Evolutionary conservation across 371 early-diverging fungal genomes (phyloP).

Genomic region (Syncephalastrum sp.): DNA sequence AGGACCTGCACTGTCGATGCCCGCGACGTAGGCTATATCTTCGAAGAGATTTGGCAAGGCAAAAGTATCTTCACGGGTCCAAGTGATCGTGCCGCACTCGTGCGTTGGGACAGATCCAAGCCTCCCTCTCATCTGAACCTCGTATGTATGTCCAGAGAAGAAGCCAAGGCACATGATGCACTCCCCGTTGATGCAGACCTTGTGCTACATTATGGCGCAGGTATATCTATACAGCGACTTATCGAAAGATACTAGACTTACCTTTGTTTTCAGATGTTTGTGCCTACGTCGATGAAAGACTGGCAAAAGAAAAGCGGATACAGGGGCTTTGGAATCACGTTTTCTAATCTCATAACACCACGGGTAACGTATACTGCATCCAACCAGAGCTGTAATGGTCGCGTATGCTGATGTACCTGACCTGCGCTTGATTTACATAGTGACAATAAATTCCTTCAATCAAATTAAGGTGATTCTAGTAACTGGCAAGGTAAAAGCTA

Average conservation of each 20-base stretch:
- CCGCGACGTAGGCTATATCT: conserved; percentile 78
- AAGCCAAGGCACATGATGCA: conserved; percentile 64
- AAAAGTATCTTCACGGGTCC: conserved; percentile 76
- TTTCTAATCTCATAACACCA: background rate
- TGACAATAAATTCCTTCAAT: too few relatives aligned
- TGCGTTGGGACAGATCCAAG: conserved; percentile 72
- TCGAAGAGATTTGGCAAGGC: conserved; percentile 90
- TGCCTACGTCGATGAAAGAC: background rate
- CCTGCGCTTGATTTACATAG: too few relatives aligned
- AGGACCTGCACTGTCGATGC: conserved; percentile 59
- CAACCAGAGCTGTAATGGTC: too few relatives aligned
- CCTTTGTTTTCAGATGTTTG: too few relatives aligned
- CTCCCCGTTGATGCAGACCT: conserved; percentile 33
- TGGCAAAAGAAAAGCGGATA: conserved; percentile 4
- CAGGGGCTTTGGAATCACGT: conserved; percentile 5
- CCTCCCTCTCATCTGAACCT: conserved; percentile 74
- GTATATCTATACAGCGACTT: conserved; percentile 6
- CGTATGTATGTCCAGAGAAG: conserved; percentile 80
- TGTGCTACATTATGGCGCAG: conserved; percentile 39
- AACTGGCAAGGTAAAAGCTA: too few relatives aligned
- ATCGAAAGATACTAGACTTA: too few relatives aligned
- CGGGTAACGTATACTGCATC: too few relatives aligned
- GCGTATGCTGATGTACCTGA: too few relatives aligned
- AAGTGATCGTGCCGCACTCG: conserved; percentile 71
- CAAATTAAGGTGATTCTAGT: too few relatives aligned